A percentile compares a stretch with the other conserved stretches of the same genome.
phyloP scores from a whole-genome alignment of 129 eudicot genomes.

The Saussurea involucrata region DNA sequence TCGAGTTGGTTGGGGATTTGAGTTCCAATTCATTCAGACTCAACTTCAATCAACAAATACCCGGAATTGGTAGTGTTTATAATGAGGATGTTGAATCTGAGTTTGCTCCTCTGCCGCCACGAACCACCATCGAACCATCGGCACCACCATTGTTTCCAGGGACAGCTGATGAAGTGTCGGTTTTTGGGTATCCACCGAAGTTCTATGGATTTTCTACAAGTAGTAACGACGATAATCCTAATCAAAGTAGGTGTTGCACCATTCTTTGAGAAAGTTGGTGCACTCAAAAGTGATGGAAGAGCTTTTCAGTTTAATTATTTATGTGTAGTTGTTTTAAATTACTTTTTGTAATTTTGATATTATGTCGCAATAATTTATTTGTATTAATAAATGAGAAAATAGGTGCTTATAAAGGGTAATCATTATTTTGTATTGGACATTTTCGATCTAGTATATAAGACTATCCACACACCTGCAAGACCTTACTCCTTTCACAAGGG shows the following conservation, averaged over 20 bases:
- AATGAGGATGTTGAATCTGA: background rate
- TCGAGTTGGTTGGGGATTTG: slow-evolving; percentile 13
- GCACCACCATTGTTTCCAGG: background rate
- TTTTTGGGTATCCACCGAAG: slow-evolving; percentile 12
- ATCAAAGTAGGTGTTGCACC: background rate
- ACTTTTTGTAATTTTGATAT: background rate
- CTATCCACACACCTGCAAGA: too few species aligned
- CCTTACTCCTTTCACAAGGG: too few species aligned
- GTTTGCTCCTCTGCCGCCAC: background rate
- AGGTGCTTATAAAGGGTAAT: background rate
- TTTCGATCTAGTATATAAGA: background rate
- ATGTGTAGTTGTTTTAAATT: background rate
- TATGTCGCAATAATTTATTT: background rate
- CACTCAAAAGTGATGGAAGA: background rate
- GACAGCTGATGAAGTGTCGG: background rate
- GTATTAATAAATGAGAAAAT: background rate
- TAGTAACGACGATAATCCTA: background rate
- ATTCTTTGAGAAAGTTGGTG: background rate
- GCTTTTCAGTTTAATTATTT: background rate
- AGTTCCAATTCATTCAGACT: slow-evolving; percentile 17
- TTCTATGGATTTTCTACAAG: background rate
- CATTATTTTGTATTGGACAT: background rate
- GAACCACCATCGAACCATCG: background rate
- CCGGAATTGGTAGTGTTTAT: background rate
- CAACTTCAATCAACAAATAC: background rate